Evolutionary conservation across 2,329 filamentous ascomycete species (phyloP), one percentile per base, ranked within the genome.

Genomic region (Ascochyta viciae-villosae): DNA sequence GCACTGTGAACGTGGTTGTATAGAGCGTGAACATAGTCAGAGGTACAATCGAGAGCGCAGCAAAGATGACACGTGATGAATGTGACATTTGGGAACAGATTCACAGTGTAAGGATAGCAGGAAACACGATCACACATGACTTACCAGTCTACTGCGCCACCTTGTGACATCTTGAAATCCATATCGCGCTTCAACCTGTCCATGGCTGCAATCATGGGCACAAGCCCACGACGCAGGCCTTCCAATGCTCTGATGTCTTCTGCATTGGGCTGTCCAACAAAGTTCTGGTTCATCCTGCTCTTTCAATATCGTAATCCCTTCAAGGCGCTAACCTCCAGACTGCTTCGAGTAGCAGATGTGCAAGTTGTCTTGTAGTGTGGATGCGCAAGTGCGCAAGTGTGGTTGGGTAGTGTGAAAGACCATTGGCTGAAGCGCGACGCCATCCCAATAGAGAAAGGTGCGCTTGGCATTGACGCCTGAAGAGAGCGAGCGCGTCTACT

Each of bases 151-250:
- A 67, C 54, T 15, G 58, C 56, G 44, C 60, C 58, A 19, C 61
- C 61, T 13, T 55, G 60, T 29, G 50, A 50, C 33, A 63, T 56
- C 38, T 61, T 61, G 4, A 58, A 51, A 6, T 65, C 57, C 63
- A 70, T 64, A 23, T 70, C 66, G 4, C 38, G 39, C 31, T 64
- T 63, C 8, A 70, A 34, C 23, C 63, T 63, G 31, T 67, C 64
- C 57, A 70, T 62, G 16, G 57, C 55, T 39, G 61, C 60, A 38
- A 70, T 63, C 62, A 70, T 66, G 26, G 67, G 66, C 52, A 68
- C 51, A 19, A 70, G 31, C 44, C 64, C 61, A 43, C 63, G 64
- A 7, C 67, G 67, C 51, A 70, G 48, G 34, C 58, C 54, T 31
- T 70, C 67, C 9, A 70, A 45, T 37, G 61, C 38, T 45, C 62